Evolutionary conservation across 257 asterid species (phyloP).

Genomic region (Paraleonurus japonicus): DNA sequence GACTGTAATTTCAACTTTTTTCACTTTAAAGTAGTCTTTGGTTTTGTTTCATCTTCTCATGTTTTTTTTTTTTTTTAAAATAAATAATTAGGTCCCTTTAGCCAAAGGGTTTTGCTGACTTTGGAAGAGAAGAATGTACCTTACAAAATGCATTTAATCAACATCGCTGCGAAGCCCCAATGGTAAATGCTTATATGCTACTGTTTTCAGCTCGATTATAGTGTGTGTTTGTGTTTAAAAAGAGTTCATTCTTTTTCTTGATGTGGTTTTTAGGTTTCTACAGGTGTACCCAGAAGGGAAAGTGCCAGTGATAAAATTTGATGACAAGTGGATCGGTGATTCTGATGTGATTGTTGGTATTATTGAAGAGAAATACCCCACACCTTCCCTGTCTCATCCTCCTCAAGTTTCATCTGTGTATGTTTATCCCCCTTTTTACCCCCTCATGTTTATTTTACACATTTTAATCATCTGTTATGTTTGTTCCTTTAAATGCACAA

Average conservation of each 20-base stretch:
- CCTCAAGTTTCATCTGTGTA: slow-evolving; percentile 64
- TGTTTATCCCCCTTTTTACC: neutral
- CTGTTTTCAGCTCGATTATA: neutral
- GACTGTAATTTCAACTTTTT: slow-evolving; percentile 47
- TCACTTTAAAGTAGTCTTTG: neutral
- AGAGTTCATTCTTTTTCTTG: neutral
- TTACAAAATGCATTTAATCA: slow-evolving; percentile 49
- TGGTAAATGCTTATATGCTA: slow-evolving; percentile 37
- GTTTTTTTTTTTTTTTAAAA: slow-evolving; percentile 18
- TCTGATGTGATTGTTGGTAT: slow-evolving; percentile 77
- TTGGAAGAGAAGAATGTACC: slow-evolving; percentile 69
- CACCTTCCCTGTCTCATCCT: slow-evolving; percentile 62
- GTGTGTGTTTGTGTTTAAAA: neutral
- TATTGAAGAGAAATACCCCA: slow-evolving; percentile 76
- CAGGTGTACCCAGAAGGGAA: slow-evolving; percentile 72
- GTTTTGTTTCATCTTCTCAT: neutral
- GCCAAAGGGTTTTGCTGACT: slow-evolving; percentile 63
- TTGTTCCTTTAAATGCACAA: neutral
- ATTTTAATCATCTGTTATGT: neutral
- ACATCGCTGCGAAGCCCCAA: slow-evolving; percentile 53
- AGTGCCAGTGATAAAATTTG: slow-evolving; percentile 71
- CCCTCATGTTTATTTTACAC: neutral
- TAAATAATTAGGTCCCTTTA: slow-evolving; percentile 61
- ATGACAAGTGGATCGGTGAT: slow-evolving; percentile 71
- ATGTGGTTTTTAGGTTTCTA: slow-evolving; percentile 54